Evolutionary conservation across 352 stramenopile genomes (phyloP).

Genomic region (Globisporangium orthogonon): DNA sequence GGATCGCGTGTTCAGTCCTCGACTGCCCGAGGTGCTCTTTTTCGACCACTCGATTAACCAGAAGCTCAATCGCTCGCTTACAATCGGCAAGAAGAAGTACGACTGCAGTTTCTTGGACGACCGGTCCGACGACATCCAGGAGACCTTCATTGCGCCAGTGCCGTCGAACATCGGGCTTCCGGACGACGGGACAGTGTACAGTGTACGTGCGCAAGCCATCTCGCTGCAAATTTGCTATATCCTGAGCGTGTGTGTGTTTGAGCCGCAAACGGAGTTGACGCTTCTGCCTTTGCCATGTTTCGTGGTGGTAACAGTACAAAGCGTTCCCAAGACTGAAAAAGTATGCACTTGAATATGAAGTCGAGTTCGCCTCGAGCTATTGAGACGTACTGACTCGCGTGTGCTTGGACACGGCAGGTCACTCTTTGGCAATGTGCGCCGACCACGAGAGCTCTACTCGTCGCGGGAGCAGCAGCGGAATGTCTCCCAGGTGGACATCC

Average conservation of each 20-base stretch:
- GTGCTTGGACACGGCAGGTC: constrained; percentile 17
- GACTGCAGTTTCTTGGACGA: constrained; percentile 82
- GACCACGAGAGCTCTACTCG: constrained; percentile 65
- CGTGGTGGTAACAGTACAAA: constrained; percentile 49
- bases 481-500: constrained; percentile 62
- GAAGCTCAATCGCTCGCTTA: constrained; percentile 75
- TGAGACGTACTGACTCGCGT: not conserved
- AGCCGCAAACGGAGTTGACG: too few relatives aligned
- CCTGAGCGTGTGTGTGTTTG: not conserved
- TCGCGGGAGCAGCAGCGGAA: constrained; percentile 71
- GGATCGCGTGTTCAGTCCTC: constrained; percentile 60
- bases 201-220: constrained; percentile 29
- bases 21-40: constrained; percentile 69
- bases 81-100: constrained; percentile 77
- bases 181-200: constrained; percentile 71
- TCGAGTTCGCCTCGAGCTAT: not conserved
- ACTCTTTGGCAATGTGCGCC: constrained; percentile 68
- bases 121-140: constrained; percentile 61
- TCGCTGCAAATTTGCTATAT: constrained; percentile 3
- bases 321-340: constrained; percentile 78
- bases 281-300: not conserved
- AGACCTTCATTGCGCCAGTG: constrained; percentile 77
- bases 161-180: constrained; percentile 77
- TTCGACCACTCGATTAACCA: constrained; percentile 86
- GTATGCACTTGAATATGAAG: constrained; percentile 14